phyloP scores from a whole-genome alignment of 345 rosid genomes.

The Pseudoturritis turrita region DNA sequence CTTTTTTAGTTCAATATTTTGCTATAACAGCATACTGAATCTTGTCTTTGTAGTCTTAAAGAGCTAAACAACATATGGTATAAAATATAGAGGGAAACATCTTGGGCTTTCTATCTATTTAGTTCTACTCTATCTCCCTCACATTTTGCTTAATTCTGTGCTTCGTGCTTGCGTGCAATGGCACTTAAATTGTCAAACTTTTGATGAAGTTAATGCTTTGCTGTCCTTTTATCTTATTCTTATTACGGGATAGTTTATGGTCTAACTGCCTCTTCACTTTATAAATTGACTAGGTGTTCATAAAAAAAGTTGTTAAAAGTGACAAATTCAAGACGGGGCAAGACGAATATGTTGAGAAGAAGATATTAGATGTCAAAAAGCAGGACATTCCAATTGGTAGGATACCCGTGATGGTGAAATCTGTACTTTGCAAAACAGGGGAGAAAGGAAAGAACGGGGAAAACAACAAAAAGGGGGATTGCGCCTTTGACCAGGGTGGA shows the following conservation, averaged over 20 bases:
- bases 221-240: conserved; percentile 11
- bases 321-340: conserved; percentile 90
- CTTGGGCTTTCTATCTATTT: neutral
- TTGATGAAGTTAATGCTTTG: conserved; percentile 1
- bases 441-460: conserved; percentile 34
- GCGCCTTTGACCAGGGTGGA: conserved; percentile 91
- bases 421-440: conserved; percentile 69
- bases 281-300: conserved; percentile 48
- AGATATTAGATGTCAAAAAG: conserved; percentile 28
- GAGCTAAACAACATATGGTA: neutral
- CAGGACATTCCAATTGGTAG: conserved; percentile 62
- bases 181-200: neutral
- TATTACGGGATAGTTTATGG: neutral
- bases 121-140: neutral
- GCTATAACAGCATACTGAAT: neutral
- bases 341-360: conserved; percentile 44
- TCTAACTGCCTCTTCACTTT: conserved; percentile 9
- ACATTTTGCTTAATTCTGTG: neutral
- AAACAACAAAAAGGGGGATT: conserved; percentile 42
- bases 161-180: neutral
- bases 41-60: neutral
- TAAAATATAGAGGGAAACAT: neutral
- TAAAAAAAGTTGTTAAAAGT: conserved; percentile 38
- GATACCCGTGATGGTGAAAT: conserved; percentile 87
- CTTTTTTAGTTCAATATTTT: neutral